Percentiles rank a stretch among this genome's conserved stretches.
These are phyloP conservation scores for Chytriomyces confervae DNA, from an alignment of 192 early-diverging fungal genomes.

Conservation along the genomic window DNA sequence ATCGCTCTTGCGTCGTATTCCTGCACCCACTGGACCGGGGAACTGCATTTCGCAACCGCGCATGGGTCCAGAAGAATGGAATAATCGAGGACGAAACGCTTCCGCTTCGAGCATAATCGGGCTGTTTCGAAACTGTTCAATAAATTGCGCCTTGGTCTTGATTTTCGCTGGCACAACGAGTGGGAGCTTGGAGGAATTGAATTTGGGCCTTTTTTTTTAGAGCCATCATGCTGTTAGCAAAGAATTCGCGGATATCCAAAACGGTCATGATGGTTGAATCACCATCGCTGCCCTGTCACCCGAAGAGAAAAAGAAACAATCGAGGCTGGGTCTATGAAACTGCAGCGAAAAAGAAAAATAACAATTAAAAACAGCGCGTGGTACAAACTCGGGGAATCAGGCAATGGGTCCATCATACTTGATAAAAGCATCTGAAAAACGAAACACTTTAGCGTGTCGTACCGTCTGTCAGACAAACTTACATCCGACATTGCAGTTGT, in stretches of 20 bases:
- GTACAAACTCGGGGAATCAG: too few species aligned
- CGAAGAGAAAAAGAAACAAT: conserved; percentile 69
- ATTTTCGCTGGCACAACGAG: conserved; percentile 79
- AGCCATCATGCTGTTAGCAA: background rate
- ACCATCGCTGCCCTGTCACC: conserved; percentile 79
- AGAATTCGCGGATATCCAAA: too few species aligned
- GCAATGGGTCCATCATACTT: conserved; percentile 27
- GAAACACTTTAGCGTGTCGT: background rate
- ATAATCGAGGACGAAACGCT: conserved; percentile 78
- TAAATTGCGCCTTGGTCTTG: conserved; percentile 72
- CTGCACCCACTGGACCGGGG: conserved; percentile 48
- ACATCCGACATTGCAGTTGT: conserved; percentile 83
- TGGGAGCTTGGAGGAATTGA: conserved; percentile 82
- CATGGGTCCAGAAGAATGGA: conserved; percentile 64
- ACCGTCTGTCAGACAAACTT: background rate
- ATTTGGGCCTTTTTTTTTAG: conserved; percentile 55
- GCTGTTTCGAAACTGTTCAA: conserved; percentile 83
- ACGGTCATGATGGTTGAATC: background rate
- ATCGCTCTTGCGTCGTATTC: conserved; percentile 41
- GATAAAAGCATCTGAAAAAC: conserved; percentile 63
- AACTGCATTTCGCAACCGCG: conserved; percentile 70
- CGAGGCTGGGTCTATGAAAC: conserved; percentile 70
- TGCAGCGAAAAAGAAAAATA: conserved; percentile 19
- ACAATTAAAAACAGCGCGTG: conserved; percentile 22
- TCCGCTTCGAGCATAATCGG: conserved; percentile 82